phyloP scores from a whole-genome alignment of 306 rosid genomes.

The Fagus crenata region DNA sequence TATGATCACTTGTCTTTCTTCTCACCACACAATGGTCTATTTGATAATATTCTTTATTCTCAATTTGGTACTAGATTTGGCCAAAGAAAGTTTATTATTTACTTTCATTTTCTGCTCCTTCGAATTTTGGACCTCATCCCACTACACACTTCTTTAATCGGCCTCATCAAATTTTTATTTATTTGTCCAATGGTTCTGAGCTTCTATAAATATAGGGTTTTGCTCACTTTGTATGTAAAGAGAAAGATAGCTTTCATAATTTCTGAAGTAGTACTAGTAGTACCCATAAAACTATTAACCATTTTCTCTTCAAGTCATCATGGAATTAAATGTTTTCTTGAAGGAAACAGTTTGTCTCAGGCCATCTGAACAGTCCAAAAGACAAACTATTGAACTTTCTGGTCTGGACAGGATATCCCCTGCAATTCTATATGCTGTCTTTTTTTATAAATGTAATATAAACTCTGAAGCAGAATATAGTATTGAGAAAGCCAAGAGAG shows the following conservation, averaged over 20 bases:
- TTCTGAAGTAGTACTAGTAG: constrained; percentile 1
- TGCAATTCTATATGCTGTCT: constrained; percentile 22
- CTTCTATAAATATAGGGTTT: constrained; percentile 30
- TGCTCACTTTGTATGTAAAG: background rate
- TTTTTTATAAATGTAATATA: constrained; percentile 19
- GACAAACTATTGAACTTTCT: constrained; percentile 32
- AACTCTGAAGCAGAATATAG: constrained; percentile 3
- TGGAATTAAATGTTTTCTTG: constrained; percentile 26
- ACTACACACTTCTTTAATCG: background rate
- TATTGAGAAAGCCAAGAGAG: constrained; percentile 22
- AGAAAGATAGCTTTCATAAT: constrained; percentile 20
- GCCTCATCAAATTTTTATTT: background rate
- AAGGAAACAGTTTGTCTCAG: constrained; percentile 26
- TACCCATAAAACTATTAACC: background rate
- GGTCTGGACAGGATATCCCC: constrained; percentile 40
- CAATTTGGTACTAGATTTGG: constrained; percentile 17
- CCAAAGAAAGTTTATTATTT: no score
- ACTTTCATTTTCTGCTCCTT: background rate
- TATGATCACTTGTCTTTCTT: background rate
- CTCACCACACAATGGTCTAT: background rate
- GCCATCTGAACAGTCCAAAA: constrained; percentile 24
- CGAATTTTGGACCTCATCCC: constrained; percentile 1
- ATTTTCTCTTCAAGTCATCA: constrained; percentile 9
- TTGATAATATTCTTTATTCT: background rate
- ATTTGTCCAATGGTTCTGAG: background rate